Conservation (phyloP, 1,284 basidiomycete genomes). For the Polyporus tsugae region DNA sequence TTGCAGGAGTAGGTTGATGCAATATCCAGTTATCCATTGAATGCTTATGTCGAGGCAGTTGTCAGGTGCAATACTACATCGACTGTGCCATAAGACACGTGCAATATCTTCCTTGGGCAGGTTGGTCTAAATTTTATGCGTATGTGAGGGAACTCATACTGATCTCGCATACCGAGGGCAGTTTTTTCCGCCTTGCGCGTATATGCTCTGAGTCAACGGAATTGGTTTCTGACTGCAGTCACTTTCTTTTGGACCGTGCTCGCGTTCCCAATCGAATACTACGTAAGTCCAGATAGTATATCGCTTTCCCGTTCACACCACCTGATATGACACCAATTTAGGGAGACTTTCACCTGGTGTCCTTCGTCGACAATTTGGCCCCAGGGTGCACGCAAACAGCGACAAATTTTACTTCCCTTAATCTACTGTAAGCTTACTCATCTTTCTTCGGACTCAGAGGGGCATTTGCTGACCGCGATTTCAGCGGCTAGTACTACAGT, state of each 20-base stretch:
- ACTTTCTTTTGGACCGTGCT: constrained; percentile 1
- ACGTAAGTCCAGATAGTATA: not conserved
- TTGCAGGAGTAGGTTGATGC: not conserved
- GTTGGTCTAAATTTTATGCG: not conserved
- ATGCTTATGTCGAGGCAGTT: not conserved
- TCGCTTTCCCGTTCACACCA: no score
- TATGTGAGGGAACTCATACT: not conserved
- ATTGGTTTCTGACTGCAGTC: not conserved
- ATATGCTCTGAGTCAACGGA: not conserved
- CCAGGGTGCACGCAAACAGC: not conserved
- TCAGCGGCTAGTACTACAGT: not conserved
- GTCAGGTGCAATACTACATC: not conserved
- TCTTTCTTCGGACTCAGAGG: not conserved
- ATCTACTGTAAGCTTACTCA: not conserved
- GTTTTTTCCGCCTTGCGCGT: not conserved
- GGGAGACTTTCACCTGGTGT: not conserved
- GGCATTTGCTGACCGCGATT: not conserved
- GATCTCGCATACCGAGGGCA: not conserved
- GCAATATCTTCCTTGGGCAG: constrained; percentile 2
- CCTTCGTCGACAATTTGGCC: not conserved
- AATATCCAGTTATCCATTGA: no score
- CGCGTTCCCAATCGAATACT: not conserved
- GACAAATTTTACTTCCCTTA: not conserved
- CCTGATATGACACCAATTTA: not conserved
- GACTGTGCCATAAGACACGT: not conserved